Evolutionary conservation across 495 filamentous ascomycete species (phyloP).

Genomic region (Zalerion maritima): DNA sequence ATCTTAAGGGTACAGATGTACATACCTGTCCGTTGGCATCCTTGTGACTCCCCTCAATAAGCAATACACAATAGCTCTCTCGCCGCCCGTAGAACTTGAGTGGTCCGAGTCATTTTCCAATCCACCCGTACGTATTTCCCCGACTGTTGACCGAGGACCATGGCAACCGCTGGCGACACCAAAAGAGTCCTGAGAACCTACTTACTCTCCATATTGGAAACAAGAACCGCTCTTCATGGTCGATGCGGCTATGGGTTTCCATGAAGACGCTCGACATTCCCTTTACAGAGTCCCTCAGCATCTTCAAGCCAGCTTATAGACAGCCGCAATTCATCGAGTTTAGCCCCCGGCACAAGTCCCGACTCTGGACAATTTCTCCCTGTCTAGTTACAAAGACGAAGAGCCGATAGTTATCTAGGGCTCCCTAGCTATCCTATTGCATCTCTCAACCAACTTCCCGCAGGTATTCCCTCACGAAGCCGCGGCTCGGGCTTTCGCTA

Average conservation of each 20-base stretch:
- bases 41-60: no score
- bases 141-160: no score
- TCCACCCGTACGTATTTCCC: no score
- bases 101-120: no score
- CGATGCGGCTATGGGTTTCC: slow-evolving; percentile 19
- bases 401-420: slow-evolving; percentile 24
- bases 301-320: slow-evolving; percentile 5
- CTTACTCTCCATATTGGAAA: slow-evolving; percentile 19
- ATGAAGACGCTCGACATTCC: slow-evolving; percentile 15
- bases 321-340: slow-evolving; percentile 15
- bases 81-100: no score
- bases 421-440: slow-evolving; percentile 40
- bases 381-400: background rate
- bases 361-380: slow-evolving; percentile 12
- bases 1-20: no score
- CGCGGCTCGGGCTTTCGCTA: slow-evolving; percentile 32
- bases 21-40: no score
- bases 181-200: no score
- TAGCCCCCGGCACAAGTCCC: slow-evolving; percentile 19
- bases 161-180: no score
- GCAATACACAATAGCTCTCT: no score
- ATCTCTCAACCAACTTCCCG: slow-evolving; percentile 33
- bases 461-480: slow-evolving; percentile 31
- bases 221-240: slow-evolving; percentile 24
- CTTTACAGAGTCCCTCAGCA: slow-evolving; percentile 12